These are phyloP conservation scores for Raffaelea arxii DNA, from an alignment of 2,329 filamentous ascomycete species.

Conservation along the genomic window DNA sequence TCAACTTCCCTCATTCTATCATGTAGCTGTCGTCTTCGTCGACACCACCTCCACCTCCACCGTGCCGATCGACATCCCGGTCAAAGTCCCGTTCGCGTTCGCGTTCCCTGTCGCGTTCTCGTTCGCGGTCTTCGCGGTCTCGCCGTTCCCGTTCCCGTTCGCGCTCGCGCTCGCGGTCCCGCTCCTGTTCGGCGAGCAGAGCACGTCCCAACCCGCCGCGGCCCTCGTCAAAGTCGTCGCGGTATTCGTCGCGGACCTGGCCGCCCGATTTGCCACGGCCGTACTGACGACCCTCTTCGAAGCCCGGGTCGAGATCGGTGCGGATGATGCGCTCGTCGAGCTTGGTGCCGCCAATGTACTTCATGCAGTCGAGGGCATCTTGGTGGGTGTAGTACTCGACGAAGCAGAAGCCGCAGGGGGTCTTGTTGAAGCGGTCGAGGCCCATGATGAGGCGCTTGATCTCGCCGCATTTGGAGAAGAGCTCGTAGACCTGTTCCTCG, in stretches of 20 bases:
- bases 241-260: conserved; percentile 94
- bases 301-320: conserved; percentile 91
- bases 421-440: conserved; percentile 93
- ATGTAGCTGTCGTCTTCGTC: background rate
- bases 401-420: conserved; percentile 97
- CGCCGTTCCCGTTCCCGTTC: conserved; percentile 49
- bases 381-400: conserved; percentile 98
- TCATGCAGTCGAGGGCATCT: conserved; percentile 95
- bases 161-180: conserved; percentile 32
- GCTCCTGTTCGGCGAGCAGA: conserved; percentile 43
- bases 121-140: conserved; percentile 20
- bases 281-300: conserved; percentile 92
- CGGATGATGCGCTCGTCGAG: conserved; percentile 94
- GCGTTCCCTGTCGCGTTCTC: conserved; percentile 7
- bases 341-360: conserved; percentile 97
- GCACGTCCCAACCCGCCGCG: conserved; percentile 81
- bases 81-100: background rate
- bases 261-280: conserved; percentile 91
- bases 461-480: conserved; percentile 93
- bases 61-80: conserved; percentile 2
- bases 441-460: conserved; percentile 98
- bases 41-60: background rate
- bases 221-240: conserved; percentile 93
- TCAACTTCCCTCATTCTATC: background rate
- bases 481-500: conserved; percentile 96